Base-by-base conservation (phyloP, 179 eudicot species). In the Heliamphora pulchella region DNA sequence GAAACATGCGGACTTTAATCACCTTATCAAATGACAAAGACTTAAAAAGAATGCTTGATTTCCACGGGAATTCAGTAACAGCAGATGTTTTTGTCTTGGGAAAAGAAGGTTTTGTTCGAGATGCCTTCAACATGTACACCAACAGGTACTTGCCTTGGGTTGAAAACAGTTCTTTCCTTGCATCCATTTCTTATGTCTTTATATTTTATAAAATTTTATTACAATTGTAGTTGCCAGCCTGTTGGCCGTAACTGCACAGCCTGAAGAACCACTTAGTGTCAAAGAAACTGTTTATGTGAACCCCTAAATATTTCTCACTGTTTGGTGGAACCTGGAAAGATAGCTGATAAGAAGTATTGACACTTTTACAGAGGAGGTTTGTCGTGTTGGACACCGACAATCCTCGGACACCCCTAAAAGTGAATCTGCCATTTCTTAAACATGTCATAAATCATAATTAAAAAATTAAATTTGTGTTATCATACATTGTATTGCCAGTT, bases 21-120 rank as follows among this genome's bases (percentile, higher is more conserved):
- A 91, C 83, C 75, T 73, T 91, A 81, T 84, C 87, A 44, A 88
- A 75, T 82, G 90, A 88, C 67, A 91, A 84, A 81, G 92, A 91
- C 81, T 80, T 91, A 22, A 86, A 83, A 77, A 84, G 92, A 72
- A 89, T 91, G 94, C 80, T 91, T 78, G 86, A 77, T 82, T 89
- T 87, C 75, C 92, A 91, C 75, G 87, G 71, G 65, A 84, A 83
- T 74, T 88, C 94, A 10, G 85, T 87, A 44, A 89, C 94, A 43
- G 90, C 91, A 18, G 92, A 91, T 82, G 80, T 91, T 47, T 91
- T 87, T 80, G 81, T 91, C 10, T 73, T 54, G 55, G 93, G 93
- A 57, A 86, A 75, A 70, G 85, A 82, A 71, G 91, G 90, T 22
- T 90, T 89, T 80, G 82, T 76, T 77, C 87, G 59, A 72, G 85